Evolutionary conservation across 768 basidiomycete genomes (phyloP).

Genomic region (Tulasnella sp.): DNA sequence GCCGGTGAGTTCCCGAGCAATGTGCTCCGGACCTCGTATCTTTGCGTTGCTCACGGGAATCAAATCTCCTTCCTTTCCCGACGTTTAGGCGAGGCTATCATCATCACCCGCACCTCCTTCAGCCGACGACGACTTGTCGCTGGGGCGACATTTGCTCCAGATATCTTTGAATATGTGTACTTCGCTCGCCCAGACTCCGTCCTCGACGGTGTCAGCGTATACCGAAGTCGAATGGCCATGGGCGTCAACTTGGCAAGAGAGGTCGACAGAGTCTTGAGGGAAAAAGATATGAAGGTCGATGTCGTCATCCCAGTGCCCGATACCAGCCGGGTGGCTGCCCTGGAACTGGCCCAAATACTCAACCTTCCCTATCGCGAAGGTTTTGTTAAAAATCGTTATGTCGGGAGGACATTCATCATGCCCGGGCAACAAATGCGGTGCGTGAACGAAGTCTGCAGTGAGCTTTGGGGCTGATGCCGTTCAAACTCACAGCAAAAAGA

Average conservation of each 20-base stretch:
- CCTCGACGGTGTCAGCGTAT: constrained; percentile 92
- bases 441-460: constrained; percentile 8
- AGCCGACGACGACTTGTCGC: constrained; percentile 61
- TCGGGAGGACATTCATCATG: constrained; percentile 98
- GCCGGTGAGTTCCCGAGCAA: constrained; percentile 45
- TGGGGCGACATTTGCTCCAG: constrained; percentile 74
- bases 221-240: constrained; percentile 98
- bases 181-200: constrained; percentile 97
- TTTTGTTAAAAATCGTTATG: constrained; percentile 97
- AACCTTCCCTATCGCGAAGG: constrained; percentile 90
- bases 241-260: constrained; percentile 88
- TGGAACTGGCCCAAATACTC: constrained; percentile 87
- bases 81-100: constrained; percentile 75
- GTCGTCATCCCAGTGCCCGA: constrained; percentile 99
- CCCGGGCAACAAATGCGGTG: constrained; percentile 93
- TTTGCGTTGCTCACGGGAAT: background rate
- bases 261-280: constrained; percentile 58
- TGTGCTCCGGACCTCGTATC: background rate
- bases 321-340: constrained; percentile 88
- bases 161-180: constrained; percentile 98
- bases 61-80: constrained; percentile 5
- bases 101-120: constrained; percentile 75
- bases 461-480: background rate
- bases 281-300: constrained; percentile 63
- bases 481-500: constrained; percentile 53